phyloP scores from a whole-genome alignment of 805 yeast genomes.

The Lipomyces chichibuensis region DNA sequence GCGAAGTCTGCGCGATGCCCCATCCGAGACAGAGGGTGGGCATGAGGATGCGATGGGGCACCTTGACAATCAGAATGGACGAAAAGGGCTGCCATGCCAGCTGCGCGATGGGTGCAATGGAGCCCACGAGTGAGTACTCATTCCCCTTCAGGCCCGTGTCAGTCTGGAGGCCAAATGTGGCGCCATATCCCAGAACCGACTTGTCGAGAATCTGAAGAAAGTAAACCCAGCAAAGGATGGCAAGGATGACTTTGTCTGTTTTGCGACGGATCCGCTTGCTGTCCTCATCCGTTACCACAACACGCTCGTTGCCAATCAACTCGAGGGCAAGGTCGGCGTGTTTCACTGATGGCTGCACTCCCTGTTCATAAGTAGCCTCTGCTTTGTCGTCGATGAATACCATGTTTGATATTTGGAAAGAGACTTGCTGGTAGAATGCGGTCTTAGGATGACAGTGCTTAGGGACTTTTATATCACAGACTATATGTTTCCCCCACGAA shows the following conservation, averaged over 20 bases:
- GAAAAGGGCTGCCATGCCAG: neutral
- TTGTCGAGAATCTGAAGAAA: neutral
- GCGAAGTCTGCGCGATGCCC: slow-evolving; percentile 49
- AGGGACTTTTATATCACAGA: no score
- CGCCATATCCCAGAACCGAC: neutral
- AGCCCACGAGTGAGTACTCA: neutral
- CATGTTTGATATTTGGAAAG: neutral
- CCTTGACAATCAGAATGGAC: slow-evolving; percentile 39
- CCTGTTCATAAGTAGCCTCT: no score
- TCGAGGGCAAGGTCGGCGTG: no score
- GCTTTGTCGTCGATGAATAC: no score
- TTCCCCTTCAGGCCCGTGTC: neutral
- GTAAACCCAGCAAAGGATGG: neutral
- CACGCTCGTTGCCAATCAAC: neutral
- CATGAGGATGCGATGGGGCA: slow-evolving; percentile 58
- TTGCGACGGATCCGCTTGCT: neutral
- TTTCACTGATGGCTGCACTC: no score
- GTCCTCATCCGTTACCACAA: slow-evolving; percentile 1
- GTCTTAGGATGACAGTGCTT: no score
- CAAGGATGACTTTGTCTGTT: neutral
- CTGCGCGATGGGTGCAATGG: neutral
- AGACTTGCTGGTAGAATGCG: neutral
- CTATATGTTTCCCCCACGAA: no score
- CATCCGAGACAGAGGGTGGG: slow-evolving; percentile 52
- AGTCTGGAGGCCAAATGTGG: neutral